A percentile compares a stretch with the other conserved stretches of the same genome.
Evolutionary conservation across 441 rosid species (phyloP).

Genomic region (Adansonia gregorii): DNA sequence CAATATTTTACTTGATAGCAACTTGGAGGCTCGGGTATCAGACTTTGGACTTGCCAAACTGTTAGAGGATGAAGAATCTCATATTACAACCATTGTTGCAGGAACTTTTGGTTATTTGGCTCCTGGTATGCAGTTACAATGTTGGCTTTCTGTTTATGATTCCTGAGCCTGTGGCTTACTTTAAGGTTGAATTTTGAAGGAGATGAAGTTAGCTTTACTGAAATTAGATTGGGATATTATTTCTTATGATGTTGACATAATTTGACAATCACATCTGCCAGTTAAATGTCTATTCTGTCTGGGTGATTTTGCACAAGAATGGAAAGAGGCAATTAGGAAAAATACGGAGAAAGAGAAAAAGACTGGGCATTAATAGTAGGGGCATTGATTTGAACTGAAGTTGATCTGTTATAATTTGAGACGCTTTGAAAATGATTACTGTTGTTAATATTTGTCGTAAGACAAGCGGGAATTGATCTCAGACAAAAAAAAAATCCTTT

Average conservation of each 20-base stretch:
- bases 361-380: background rate
- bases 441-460: background rate
- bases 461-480: background rate
- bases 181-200: constrained; percentile 7
- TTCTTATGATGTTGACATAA: constrained; percentile 12
- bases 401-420: background rate
- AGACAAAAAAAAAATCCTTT: background rate
- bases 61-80: constrained; percentile 95
- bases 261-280: background rate
- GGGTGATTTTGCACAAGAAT: background rate
- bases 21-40: constrained; percentile 95
- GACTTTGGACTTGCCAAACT: constrained; percentile 98
- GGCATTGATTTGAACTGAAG: background rate
- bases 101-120: constrained; percentile 99
- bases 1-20: constrained; percentile 95
- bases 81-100: constrained; percentile 96
- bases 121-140: constrained; percentile 65
- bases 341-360: background rate
- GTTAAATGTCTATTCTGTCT: background rate
- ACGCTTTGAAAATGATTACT: background rate
- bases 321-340: background rate
- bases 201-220: constrained; percentile 14
- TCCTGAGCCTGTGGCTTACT: constrained; percentile 6
- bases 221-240: background rate
- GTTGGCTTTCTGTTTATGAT: constrained; percentile 13